Base-by-base conservation (phyloP, 2,329 filamentous ascomycete genomes). In the Botryotinia narcissicola region DNA sequence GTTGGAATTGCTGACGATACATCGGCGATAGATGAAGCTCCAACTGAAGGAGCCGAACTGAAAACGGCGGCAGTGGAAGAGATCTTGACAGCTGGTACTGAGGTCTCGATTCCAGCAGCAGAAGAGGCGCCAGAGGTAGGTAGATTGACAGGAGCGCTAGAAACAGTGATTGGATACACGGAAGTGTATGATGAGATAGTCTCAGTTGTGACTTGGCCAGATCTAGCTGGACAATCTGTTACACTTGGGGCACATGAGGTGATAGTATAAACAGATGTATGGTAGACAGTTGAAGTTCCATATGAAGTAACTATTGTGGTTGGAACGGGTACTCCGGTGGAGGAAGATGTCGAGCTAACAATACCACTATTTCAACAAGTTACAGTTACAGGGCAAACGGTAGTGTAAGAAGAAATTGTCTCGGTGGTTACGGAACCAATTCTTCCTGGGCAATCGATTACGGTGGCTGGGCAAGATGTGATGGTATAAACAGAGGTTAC, bases 361-460 rank as follows among this genome's bases (percentile, higher is more conserved):
- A 72, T 29, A 18, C 57, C 71, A 32, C 67, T 64, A 35, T 51
- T 42, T 70, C 81, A 79, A 57, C 79, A 75, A 22, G 77, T 79
- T 6, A 78, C 81, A 48, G 80, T 78, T 14, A 82, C 81, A 22
- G 82, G 82, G 78, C 82, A 83, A 68, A 83, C 77, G 25, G 80
- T 82, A 25, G 81, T 83, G 71, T 81, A 83, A 44, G 82, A 75
- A 48, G 81, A 78, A 54, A 83, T 78, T 60, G 82, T 80, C 77
- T 82, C 80, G 29, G 82, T 83, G 51, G 82, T 79, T 8, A 80
- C 77, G 48, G 62, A 70, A 20, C 76, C 76, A 37, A 75, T 71
- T 44, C 54, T 66, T 12, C 75, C 85, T 42, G 87, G 87, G 84
- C 88, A 90, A 82, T 88, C 82, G 59, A 84, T 83, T 44, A 86